Percentiles rank a stretch among this genome's conserved stretches.
phyloP scores from a whole-genome alignment of 306 rosid genomes.

The Casuarina cunninghamiana region DNA sequence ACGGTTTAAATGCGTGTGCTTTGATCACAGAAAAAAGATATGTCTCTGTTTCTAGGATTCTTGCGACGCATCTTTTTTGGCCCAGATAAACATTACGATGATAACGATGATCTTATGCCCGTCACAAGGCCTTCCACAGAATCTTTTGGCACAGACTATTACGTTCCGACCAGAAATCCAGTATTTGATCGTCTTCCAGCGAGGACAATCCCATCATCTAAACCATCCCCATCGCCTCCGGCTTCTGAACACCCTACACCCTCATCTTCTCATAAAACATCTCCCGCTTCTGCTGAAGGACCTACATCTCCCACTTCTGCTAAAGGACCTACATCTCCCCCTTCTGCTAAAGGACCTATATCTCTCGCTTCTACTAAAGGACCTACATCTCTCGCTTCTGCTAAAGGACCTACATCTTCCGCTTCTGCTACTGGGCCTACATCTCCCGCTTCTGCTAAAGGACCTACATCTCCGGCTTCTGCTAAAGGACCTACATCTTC shows the following conservation, averaged over 20 bases:
- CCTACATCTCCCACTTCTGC: neutral
- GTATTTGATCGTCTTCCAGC: too few relatives aligned
- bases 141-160: neutral
- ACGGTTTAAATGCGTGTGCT: neutral
- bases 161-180: neutral
- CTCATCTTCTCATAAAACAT: too few relatives aligned
- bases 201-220: neutral
- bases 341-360: neutral
- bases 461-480: neutral
- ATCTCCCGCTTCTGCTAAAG: too few relatives aligned
- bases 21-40: neutral
- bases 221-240: too few relatives aligned
- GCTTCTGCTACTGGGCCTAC: neutral
- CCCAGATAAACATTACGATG: neutral
- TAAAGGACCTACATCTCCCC: neutral
- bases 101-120: neutral
- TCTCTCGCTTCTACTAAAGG: too few relatives aligned
- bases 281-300: too few relatives aligned
- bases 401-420: neutral
- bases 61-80: conserved; percentile 27
- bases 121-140: neutral
- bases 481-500: too few relatives aligned
- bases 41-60: neutral
- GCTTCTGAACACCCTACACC: too few relatives aligned
- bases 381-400: neutral